Base-by-base conservation (phyloP, 176 grass and related monocot species). In the Thinopyrum elongatum region DNA sequence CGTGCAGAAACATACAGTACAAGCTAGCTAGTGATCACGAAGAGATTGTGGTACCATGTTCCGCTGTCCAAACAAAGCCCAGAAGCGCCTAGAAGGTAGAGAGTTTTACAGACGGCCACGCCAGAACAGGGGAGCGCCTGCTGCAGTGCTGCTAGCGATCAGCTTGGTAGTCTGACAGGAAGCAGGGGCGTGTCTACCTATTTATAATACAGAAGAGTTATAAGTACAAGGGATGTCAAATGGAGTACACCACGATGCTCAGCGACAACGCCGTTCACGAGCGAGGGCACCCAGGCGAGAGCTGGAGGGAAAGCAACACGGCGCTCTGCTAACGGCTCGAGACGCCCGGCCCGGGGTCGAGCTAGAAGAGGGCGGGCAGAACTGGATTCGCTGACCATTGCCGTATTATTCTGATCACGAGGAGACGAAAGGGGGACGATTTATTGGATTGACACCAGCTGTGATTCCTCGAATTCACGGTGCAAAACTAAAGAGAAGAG, bases 401-500 rank as follows among this genome's bases (percentile, higher is more conserved):
- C 33, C 58, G 4, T 21, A 61, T 51, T 21, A 70, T 51, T 60
- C 75, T n/a, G 55, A 59, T 58, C 66, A 21, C 65, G 1, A 5
- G 34, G 31, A 25, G 29, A 30, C 3, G 5, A 47, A 77, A 76
- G 11, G 35, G 8, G 28, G 23, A 27, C 27, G 33, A 25, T 66
- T 28, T 83, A 41, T 65, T 28, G 47, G 29, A 36, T 61, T 62
- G 2, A 46, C 7, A 30, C 12, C 19, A 61, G 55, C 55, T 58
- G 55, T 22, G 55, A 44, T 46, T 91, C 68, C 67, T 22, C 5
- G 67, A 33, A 67, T 83, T 87, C 26, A 65, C 57, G 85, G 75
- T 61, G 47, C 36, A 70, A 27, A 87, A 60, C 66, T 84, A 84
- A 91, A 84, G 89, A 29, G 71, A 91, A 84, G 89, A 29, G 71